Evolutionary conservation across 352 stramenopile genomes (phyloP).

Genomic region (Phytophthora sp.): DNA sequence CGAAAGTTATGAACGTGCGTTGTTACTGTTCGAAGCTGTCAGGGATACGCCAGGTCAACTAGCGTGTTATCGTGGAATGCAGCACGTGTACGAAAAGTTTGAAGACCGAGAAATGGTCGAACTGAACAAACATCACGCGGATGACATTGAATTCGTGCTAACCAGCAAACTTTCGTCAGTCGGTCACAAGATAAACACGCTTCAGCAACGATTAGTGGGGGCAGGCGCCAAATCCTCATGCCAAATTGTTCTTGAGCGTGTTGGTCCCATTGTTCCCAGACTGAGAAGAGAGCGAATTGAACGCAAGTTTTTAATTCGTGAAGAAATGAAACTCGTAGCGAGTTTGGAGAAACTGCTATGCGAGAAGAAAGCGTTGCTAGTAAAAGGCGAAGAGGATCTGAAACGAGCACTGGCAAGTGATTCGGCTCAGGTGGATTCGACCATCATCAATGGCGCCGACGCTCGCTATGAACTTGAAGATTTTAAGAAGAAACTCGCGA

Average conservation of each 20-base stretch:
- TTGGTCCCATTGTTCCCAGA: conserved; percentile 67
- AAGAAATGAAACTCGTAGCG: conserved; percentile 57
- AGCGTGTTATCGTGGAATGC: conserved; percentile 61
- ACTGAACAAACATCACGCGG: conserved; percentile 51
- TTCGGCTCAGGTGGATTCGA: conserved; percentile 69
- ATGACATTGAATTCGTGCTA: conserved; percentile 74
- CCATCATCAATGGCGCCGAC: conserved; percentile 57
- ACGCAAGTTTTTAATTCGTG: conserved; percentile 56
- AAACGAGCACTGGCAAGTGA: conserved; percentile 73
- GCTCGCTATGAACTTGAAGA: conserved; percentile 77
- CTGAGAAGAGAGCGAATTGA: conserved; percentile 66
- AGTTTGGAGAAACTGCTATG: conserved; percentile 61
- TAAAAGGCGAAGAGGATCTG: conserved; percentile 67
- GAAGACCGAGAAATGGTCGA: conserved; percentile 60
- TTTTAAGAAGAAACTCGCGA: conserved; percentile 79
- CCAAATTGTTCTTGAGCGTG: conserved; percentile 65
- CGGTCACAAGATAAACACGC: conserved; percentile 41
- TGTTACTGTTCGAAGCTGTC: conserved; percentile 59
- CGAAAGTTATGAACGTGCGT: conserved; percentile 58
- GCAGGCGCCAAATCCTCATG: conserved; percentile 67
- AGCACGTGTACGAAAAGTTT: conserved; percentile 51
- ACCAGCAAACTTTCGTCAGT: conserved; percentile 52
- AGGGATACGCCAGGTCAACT: conserved; percentile 54
- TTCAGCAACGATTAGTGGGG: conserved; percentile 68
- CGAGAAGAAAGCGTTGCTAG: conserved; percentile 63